Evolutionary conservation across 75 land plant species (phyloP), one percentile per base, ranked within the genome.

Genomic region (Sequoiadendron giganteum): DNA sequence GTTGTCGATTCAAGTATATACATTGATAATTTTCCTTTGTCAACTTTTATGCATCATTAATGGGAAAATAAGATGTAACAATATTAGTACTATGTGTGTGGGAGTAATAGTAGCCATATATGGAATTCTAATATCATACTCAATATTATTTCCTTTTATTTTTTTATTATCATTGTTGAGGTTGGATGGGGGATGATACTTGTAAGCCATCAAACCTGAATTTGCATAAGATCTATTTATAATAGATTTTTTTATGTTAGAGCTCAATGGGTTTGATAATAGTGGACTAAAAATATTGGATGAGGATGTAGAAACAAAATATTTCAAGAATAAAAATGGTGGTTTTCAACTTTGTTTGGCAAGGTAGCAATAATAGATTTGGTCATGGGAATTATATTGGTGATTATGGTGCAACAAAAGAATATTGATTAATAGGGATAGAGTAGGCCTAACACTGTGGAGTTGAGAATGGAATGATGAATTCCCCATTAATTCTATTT

Each of bases 201-300:
- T 85, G 45, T 87, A 88, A 45, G 91, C 85, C 79, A 93, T 32
- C 43, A 93, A 34, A 16, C 92, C 94, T 16, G 92, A 93, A 82
- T 87, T 85, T 2, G 81, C 80, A 68, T 87, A 87, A 83, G 90
- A 91, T 2, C 83, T 88, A 56, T 34, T 61, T 16, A n/a, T 83
- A 10, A 18, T 70, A 1, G 56, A 45, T 83, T 75, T 85, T 34
- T 85, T 56, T 18, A 49, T 16, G 34, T 85, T 47, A 28, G 86
- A 54, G 8, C 32, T 43, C 52, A 42, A 47, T 43, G 49, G 10
- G 21, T 42, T n/a, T 32, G 86, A 25, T 42, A 75, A 42, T 32
- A 58, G 10, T 3, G 18, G 61, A 5, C 38, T 52, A 15, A 48
- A 68, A 58, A 42, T 36, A 80, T 13, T 11, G 72, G 54, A n/a